A percentile compares a stretch with the other conserved stretches of the same genome.
These are phyloP conservation scores for Arabidopsis hybrid DNA, from an alignment of 441 rosid genomes.

Conservation along the genomic window DNA sequence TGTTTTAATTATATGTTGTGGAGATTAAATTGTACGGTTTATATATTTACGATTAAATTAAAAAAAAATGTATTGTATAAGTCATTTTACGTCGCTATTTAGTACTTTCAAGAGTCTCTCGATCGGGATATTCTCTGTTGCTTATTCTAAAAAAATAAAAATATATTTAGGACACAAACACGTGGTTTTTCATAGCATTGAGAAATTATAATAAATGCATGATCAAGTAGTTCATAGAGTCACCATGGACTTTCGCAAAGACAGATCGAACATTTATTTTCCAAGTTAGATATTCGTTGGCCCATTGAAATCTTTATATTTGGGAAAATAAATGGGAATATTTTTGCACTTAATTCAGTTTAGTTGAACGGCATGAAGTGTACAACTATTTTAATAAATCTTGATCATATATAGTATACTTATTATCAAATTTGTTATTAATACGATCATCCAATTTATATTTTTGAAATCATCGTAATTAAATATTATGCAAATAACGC, in stretches of 20 bases:
- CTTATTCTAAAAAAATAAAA: not conserved
- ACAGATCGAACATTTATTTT: not conserved
- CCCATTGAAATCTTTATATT: slow-evolving; percentile 11
- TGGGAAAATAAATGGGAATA: slow-evolving; percentile 1
- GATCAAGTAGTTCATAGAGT: slow-evolving; percentile 21
- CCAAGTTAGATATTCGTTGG: slow-evolving; percentile 1
- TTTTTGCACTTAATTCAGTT: slow-evolving; percentile 17
- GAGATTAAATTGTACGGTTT: too few relatives aligned
- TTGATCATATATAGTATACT: too few relatives aligned
- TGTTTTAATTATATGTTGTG: too few relatives aligned
- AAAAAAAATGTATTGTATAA: not conserved
- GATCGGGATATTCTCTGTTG: slow-evolving; percentile 19
- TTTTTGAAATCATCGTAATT: too few relatives aligned
- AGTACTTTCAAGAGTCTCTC: slow-evolving; percentile 7
- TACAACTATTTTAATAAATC: not conserved
- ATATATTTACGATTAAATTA: too few relatives aligned
- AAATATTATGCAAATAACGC: too few relatives aligned
- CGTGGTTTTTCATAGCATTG: slow-evolving; percentile 23
- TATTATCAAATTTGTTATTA: too few relatives aligned
- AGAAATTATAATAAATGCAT: slow-evolving; percentile 22
- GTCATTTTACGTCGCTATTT: slow-evolving; percentile 5
- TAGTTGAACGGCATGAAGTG: slow-evolving; percentile 30
- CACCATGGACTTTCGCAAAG: slow-evolving; percentile 10
- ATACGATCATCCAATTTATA: too few relatives aligned
- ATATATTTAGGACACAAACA: slow-evolving; percentile 20